Base-by-base conservation (phyloP, 192 early-diverging fungal genomes). In the Backusella australiensis region DNA sequence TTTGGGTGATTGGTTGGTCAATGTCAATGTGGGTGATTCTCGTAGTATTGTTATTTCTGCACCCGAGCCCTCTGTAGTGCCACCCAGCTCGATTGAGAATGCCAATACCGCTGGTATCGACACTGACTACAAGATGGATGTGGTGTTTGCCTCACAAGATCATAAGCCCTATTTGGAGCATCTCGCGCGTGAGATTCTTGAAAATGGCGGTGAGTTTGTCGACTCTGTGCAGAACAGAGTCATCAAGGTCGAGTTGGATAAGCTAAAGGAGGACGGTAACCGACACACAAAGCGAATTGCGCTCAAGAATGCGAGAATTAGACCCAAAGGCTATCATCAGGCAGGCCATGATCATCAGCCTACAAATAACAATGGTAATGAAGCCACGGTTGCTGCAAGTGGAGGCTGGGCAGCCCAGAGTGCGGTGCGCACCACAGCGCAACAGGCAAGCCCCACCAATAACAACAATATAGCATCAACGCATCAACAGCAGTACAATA, bases 181-280 rank as follows among this genome's bases (percentile, higher is more conserved):
- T 65, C 83, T 90, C 1, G 89, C 86, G 9, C 78, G 83, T 32
- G 79, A 85, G 49, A 88, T 90, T 44, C 79, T 86, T 34, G 86
- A 84, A 5, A 90, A 88, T 66, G 89, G 89, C 34, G 89, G 89
- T 38, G 85, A 87, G 68, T 90, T 90, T 83, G 85, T 90, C 15
- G 87, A 88, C 56, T 84, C 84, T 53, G 84, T 87, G 0, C 86
- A 88, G 71, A 88, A 90, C 71, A 71, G 82, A 2, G 70, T 86
- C 7, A 90, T 88, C 59, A 81, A 82, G 53, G 84, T 90, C 53
- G 89, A 90, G 65, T 76, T 84, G 2, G 78, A 77, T 65, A 79
- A 82, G 17, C 73, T 81, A 38, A 81, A 81, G 68, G 86, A 88
- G 39, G 85, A 88, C 49, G 83, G 84, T 9, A 85, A 86, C 53